These are phyloP conservation scores for Yarrowia sp. DNA, from an alignment of 805 yeast species.

Conservation along the genomic window DNA sequence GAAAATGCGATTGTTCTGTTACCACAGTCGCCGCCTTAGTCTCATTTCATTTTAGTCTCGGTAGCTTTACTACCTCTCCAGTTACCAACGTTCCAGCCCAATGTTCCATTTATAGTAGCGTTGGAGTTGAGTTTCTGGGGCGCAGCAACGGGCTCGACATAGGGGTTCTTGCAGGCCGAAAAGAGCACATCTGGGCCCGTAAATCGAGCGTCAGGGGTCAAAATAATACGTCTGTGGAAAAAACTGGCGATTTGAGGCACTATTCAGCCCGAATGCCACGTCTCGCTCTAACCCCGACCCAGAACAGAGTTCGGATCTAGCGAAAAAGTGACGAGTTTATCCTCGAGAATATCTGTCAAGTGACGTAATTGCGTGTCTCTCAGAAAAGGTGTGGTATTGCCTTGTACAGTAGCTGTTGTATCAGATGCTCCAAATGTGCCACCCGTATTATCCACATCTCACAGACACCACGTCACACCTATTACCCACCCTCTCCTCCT, in stretches of 20 bases:
- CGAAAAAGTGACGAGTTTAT: constrained; percentile 14
- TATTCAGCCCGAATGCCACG: neutral
- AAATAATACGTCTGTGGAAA: no score
- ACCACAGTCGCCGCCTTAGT: no score
- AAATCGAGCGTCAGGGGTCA: neutral
- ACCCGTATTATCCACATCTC: no score
- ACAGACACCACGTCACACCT: no score
- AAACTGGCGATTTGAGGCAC: neutral
- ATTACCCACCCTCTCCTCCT: neutral
- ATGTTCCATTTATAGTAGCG: constrained; percentile 20
- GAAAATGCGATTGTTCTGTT: no score
- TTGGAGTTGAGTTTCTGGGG: neutral
- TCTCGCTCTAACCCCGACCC: neutral
- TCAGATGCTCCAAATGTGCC: no score
- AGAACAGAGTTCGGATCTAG: constrained; percentile 8
- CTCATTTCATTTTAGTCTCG: neutral
- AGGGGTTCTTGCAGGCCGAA: neutral
- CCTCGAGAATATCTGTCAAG: constrained; percentile 7
- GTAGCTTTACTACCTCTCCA: no score
- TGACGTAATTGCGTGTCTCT: neutral
- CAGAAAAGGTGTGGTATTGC: no score
- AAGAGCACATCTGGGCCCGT: neutral
- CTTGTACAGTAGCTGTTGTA: no score
- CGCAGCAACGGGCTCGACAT: neutral
- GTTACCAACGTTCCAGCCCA: neutral